Evolutionary conservation across 2,329 filamentous ascomycete genomes (phyloP).

Genomic region (Dactylellina cionopaga): DNA sequence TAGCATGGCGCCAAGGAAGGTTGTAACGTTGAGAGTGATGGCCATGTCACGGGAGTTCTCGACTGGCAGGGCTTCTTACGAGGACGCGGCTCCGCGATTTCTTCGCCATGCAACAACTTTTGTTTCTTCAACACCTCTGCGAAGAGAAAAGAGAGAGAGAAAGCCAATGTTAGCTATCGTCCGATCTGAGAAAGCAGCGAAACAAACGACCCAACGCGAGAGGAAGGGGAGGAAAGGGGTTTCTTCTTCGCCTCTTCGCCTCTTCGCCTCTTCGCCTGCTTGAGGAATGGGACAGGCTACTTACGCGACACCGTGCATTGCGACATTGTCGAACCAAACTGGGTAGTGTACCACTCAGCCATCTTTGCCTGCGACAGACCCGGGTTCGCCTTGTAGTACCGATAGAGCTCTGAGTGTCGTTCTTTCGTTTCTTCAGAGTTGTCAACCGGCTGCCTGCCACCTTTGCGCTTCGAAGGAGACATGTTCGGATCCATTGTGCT

Average conservation of each 20-base stretch:
- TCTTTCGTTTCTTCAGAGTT: constrained; percentile 51
- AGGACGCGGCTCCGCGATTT: constrained; percentile 53
- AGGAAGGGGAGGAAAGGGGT: constrained; percentile 4
- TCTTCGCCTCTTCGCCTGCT: no score
- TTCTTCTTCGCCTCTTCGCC: no score
- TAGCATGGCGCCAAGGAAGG: constrained; percentile 32
- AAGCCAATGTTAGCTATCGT: constrained; percentile 9
- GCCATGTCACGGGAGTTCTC: constrained; percentile 50
- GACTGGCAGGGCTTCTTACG: constrained; percentile 43
- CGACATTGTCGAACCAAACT: constrained; percentile 50
- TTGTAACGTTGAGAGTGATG: not conserved
- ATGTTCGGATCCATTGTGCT: constrained; percentile 43
- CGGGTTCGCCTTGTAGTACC: constrained; percentile 48
- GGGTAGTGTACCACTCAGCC: constrained; percentile 51
- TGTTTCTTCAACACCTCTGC: constrained; percentile 52
- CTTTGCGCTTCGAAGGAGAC: constrained; percentile 49
- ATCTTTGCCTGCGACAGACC: constrained; percentile 52
- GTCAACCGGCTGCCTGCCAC: constrained; percentile 41
- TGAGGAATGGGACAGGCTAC: no score
- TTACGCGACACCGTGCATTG: constrained; percentile 52
- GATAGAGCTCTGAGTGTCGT: constrained; percentile 46
- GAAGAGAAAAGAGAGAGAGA: constrained; percentile 5
- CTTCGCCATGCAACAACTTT: constrained; percentile 51
- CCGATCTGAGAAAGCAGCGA: not conserved
- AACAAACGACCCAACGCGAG: not conserved